Conservation (phyloP, 2,329 filamentous ascomycete species). For the Pyrenophora tritici-repentis region DNA sequence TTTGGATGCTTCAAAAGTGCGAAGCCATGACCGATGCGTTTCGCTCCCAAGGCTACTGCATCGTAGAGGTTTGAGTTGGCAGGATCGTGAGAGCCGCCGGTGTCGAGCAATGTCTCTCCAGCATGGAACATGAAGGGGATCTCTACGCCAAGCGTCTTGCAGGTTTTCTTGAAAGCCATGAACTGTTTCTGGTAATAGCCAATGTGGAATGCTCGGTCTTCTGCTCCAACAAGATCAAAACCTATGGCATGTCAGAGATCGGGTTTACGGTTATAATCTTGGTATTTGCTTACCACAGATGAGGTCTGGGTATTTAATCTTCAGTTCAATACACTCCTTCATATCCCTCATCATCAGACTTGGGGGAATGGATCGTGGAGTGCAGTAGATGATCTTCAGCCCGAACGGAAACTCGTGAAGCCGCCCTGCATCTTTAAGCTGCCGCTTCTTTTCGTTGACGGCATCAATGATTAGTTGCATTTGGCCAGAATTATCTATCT, state of each 20-base stretch:
- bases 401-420: conserved; percentile 61
- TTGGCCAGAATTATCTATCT: conserved; percentile 62
- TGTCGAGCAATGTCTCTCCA: conserved; percentile 70
- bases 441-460: conserved; percentile 54
- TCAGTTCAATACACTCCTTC: conserved; percentile 66
- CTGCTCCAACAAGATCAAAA: conserved; percentile 70
- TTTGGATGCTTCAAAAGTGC: conserved; percentile 66
- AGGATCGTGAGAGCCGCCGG: conserved; percentile 64
- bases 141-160: conserved; percentile 54
- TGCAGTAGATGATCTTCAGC: conserved; percentile 74
- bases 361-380: conserved; percentile 64
- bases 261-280: conserved; percentile 1
- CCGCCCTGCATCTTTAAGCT: conserved; percentile 46
- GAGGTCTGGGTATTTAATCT: conserved; percentile 60
- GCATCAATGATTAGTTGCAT: conserved; percentile 57
- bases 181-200: conserved; percentile 64
- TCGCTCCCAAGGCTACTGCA: conserved; percentile 67
- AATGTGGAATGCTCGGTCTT: conserved; percentile 66
- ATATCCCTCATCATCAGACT: conserved; percentile 58
- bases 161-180: conserved; percentile 60
- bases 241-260: conserved; percentile 48
- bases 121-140: conserved; percentile 80
- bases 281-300: conserved; percentile 62
- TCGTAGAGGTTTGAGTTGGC: conserved; percentile 68
- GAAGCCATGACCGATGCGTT: conserved; percentile 76